phyloP scores from a whole-genome alignment of 164 flowering plant genomes.

The Magnolia changhungtana region DNA sequence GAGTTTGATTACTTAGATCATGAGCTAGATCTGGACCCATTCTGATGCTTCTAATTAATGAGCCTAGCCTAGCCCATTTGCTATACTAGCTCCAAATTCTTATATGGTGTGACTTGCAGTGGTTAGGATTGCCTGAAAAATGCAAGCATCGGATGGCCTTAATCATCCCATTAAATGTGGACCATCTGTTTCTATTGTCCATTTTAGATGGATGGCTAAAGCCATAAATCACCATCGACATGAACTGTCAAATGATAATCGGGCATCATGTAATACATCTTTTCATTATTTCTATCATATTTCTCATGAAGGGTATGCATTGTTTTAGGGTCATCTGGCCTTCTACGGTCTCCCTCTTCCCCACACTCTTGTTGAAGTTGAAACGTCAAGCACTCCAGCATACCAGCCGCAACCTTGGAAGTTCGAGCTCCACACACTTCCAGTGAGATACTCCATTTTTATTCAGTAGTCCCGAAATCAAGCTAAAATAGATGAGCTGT shows the following conservation, averaged over 20 bases:
- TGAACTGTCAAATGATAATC: background rate
- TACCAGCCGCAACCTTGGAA: conserved; percentile 50
- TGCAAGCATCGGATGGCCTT: background rate
- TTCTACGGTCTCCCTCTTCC: conserved; percentile 80
- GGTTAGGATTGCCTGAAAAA: too few species aligned
- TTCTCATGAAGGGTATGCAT: background rate
- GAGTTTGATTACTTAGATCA: background rate
- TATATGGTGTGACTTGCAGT: too few species aligned
- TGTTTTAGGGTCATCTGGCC: conserved; percentile 59
- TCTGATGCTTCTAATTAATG: background rate
- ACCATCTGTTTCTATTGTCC: background rate
- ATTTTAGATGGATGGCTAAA: background rate
- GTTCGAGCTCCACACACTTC: conserved; percentile 60
- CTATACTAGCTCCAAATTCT: background rate
- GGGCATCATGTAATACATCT: background rate
- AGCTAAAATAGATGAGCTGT: background rate
- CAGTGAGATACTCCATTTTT: conserved; percentile 35
- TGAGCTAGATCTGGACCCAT: background rate
- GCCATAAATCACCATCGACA: background rate
- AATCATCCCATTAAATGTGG: background rate
- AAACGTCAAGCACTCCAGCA: conserved; percentile 31
- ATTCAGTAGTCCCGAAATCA: background rate
- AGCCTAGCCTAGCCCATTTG: background rate
- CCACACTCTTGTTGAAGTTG: conserved; percentile 29
- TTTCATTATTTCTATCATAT: background rate